Percentiles rank a stretch among this genome's conserved stretches.
Conservation (phyloP, 176 grass and related monocot species). For the Oryza brachyantha region DNA sequence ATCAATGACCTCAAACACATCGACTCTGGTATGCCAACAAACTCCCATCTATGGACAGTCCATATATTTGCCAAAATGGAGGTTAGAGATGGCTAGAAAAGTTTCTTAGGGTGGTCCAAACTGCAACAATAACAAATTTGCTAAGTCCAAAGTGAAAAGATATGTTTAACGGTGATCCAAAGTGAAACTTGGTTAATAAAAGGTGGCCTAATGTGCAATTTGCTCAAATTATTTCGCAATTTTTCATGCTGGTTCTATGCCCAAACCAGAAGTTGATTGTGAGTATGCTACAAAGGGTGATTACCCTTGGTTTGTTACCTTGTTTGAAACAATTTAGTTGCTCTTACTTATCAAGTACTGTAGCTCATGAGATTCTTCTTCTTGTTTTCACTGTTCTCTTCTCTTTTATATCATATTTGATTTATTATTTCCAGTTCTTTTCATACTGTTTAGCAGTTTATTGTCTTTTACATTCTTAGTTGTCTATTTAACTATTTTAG, state of each 20-base stretch:
- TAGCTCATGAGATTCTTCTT: not conserved
- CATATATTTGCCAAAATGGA: too few species aligned
- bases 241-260: not conserved
- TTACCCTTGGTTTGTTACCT: not conserved
- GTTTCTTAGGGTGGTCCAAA: too few species aligned
- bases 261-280: not conserved
- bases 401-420: constrained; percentile 1
- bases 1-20: too few species aligned
- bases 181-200: too few species aligned
- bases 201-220: too few species aligned
- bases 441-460: constrained; percentile 6
- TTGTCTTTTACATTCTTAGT: constrained; percentile 4
- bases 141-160: too few species aligned
- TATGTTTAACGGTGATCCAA: too few species aligned
- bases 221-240: not conserved
- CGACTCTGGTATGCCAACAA: too few species aligned
- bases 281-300: not conserved
- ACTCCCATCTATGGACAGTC: too few species aligned
- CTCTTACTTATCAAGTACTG: constrained; percentile 14
- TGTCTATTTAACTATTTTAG: constrained; percentile 37
- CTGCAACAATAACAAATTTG: too few species aligned
- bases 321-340: constrained; percentile 8
- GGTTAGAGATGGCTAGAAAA: too few species aligned
- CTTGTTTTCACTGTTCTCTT: not conserved
- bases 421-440: not conserved